Base-by-base conservation (phyloP, 345 rosid genomes). In the Anastatica hierochuntica region DNA sequence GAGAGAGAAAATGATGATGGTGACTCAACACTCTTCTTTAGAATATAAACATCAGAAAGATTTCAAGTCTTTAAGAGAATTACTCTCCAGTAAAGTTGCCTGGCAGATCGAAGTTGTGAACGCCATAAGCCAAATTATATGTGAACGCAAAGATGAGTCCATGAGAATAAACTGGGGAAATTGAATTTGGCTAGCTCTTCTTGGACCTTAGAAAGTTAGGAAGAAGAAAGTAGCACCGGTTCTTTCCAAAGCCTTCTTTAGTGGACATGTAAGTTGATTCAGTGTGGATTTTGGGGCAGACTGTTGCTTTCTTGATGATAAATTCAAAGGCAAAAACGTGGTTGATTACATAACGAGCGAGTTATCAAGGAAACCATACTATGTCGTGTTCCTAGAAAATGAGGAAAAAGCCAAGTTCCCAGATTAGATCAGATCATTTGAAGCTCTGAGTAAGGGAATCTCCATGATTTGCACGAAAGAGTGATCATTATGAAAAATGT, bases 181-280 rank as follows among this genome's bases (percentile, higher is more conserved):
- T 60, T 53, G n/a, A n/a, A n/a, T 76, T 47, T 87, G 87, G 85
- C 63, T 87, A 8, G 68, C 75, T 67, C 77, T 87, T 72, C 76
- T 81, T 52, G 94, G 96, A 53, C 83, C 87, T 21, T 89, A 87
- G 49, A 67, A 47, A 58, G 69, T 66, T 10, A 89, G 89, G 26
- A 87, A 83, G 73, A 76, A 59, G 72, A 79, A 71, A 66, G 68
- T 79, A 42, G 96, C 89, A 11, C 59, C 63, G 18, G 61, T 76
- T 20, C 75, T 87, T 36, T 77, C 89, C 18, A 80, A 81, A 72
- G 56, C 68, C 35, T 56, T 87, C 8, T 79, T 46, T 20, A 77
- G 84, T 17, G 70, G 73, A 46, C 62, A 42, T 45, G 70, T 76
- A 19, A 62, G 55, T 56, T 54, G 79, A 4, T 51, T 83, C 14